A percentile compares a stretch with the other conserved stretches of the same genome.
Conservation (phyloP, 129 eudicot genomes). For the Flaveria trinervia region DNA sequence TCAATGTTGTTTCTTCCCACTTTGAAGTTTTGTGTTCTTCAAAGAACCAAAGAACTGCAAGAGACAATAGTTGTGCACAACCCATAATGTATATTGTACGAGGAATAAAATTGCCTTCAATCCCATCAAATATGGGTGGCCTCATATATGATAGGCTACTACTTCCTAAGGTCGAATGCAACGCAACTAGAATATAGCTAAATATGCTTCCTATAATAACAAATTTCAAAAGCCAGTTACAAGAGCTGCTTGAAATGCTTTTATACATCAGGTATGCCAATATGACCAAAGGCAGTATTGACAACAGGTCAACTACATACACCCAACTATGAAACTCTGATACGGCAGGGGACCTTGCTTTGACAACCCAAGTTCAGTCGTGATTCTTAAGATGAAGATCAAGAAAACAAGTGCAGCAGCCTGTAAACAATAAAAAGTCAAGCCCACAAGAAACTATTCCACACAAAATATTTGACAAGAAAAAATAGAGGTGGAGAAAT, state of each 20-base stretch:
- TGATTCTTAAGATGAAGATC: constrained; percentile 62
- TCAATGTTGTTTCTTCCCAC: constrained; percentile 44
- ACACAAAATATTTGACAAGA: background rate
- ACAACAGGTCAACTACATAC: constrained; percentile 49
- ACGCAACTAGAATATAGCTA: constrained; percentile 62
- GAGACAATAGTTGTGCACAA: constrained; percentile 52
- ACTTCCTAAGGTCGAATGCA: constrained; percentile 60
- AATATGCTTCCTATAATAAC: constrained; percentile 59
- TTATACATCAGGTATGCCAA: constrained; percentile 60
- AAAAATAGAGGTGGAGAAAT: background rate
- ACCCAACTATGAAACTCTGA: constrained; percentile 46
- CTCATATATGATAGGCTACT: constrained; percentile 43
- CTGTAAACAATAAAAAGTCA: constrained; percentile 47
- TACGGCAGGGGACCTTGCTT: constrained; percentile 68
- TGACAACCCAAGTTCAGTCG: constrained; percentile 74
- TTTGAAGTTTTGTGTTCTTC: constrained; percentile 25
- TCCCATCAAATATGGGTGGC: constrained; percentile 29
- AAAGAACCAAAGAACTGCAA: constrained; percentile 49
- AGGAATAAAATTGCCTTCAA: constrained; percentile 62
- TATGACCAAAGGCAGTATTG: constrained; percentile 56
- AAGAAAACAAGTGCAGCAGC: constrained; percentile 53
- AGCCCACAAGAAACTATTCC: background rate
- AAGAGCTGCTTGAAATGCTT: constrained; percentile 40
- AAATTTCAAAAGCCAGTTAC: constrained; percentile 43
- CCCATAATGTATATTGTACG: constrained; percentile 61